These are phyloP conservation scores for Globisporangium ultimum DNA, from an alignment of 352 stramenopile species.

Conservation along the genomic window DNA sequence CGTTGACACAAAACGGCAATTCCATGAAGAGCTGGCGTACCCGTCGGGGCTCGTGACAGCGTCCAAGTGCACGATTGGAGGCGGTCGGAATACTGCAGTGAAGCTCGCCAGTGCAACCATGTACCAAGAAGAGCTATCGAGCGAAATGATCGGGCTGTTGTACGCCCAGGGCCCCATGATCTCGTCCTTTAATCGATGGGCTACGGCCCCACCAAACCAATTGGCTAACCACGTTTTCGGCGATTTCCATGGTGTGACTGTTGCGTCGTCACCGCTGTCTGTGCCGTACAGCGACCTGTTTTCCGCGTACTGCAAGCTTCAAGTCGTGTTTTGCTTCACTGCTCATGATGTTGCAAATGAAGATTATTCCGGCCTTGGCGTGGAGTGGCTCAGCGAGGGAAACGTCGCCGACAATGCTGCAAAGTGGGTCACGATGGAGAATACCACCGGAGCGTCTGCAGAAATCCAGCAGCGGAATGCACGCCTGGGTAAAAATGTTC, in stretches of 20 bases:
- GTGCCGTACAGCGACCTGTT: slow-evolving; percentile 38
- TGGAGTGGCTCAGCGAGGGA: slow-evolving; percentile 75
- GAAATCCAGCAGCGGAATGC: slow-evolving; percentile 79
- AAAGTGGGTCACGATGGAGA: slow-evolving; percentile 73
- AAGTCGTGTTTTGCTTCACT: slow-evolving; percentile 76
- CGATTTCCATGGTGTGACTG: slow-evolving; percentile 47
- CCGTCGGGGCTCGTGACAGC: slow-evolving; percentile 68
- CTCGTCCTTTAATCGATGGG: slow-evolving; percentile 58
- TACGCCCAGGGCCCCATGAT: slow-evolving; percentile 56
- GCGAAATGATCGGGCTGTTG: slow-evolving; percentile 49
- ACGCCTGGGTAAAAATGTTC: slow-evolving; percentile 50
- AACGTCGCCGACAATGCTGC: slow-evolving; percentile 30
- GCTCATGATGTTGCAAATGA: slow-evolving; percentile 54
- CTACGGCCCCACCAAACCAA: slow-evolving; percentile 16
- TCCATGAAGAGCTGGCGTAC: slow-evolving; percentile 74
- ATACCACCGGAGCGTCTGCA: slow-evolving; percentile 43
- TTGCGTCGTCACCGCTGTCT: slow-evolving; percentile 37
- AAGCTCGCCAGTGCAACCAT: slow-evolving; percentile 73
- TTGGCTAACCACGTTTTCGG: slow-evolving; percentile 30
- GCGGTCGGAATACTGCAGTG: slow-evolving; percentile 27
- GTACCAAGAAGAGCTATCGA: slow-evolving; percentile 75
- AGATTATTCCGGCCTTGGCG: slow-evolving; percentile 53
- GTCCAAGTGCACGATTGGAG: slow-evolving; percentile 71
- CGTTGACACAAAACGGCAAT: slow-evolving; percentile 58
- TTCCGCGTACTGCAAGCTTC: slow-evolving; percentile 45